Base-by-base conservation (phyloP, 805 yeast genomes). In the Pichia sporocuriosa region DNA sequence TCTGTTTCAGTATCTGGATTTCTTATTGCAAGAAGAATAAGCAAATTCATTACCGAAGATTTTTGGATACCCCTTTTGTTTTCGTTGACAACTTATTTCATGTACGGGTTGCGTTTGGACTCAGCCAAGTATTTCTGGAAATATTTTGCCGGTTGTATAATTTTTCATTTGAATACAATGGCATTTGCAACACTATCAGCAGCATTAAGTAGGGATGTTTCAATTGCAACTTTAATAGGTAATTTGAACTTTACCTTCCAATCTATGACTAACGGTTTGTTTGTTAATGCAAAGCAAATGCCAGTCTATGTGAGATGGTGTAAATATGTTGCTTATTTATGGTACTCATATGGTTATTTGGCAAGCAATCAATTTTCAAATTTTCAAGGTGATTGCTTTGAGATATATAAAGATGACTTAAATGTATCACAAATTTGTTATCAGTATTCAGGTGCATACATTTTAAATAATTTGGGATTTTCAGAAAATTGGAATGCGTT, bases 231-330 rank as follows among this genome's bases (percentile, higher is more conserved):
- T 0, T 61, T 82, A 43, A 59, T 77, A n/a, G 70, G 77, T 25
- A 84, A 83, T 52, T 56, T 78, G 40, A 71, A 77, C 46, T 82
- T 77, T 55, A 84, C 87, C 24, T 62, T 83, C 22, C 86, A 84
- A 53, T 75, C 84, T 39, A 74, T 83, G 70, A 85, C 86, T 0
- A 80, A 86, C 58, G 96, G 95, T 1, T 84, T 76, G 60, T 85
- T 82, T 54, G 83, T 81, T 19, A 84, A 85, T 57, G 76, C 88
- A 1, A 66, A 68, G 7, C 69, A 75, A 1, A 71, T 85, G 78
- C 95, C 95, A 0, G 94, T 84, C 1, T 87, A 87, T 53, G 94
- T 86, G 8, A 68, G 86, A 27, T 86, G 96, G 96, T 72, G 81
- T 5, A 84, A 81, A 55, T 86, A 83, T 59, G 65, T 80, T 43